Evolutionary conservation across 2,329 filamentous ascomycete species (phyloP).

Genomic region (Pyricularia pennisetigena): DNA sequence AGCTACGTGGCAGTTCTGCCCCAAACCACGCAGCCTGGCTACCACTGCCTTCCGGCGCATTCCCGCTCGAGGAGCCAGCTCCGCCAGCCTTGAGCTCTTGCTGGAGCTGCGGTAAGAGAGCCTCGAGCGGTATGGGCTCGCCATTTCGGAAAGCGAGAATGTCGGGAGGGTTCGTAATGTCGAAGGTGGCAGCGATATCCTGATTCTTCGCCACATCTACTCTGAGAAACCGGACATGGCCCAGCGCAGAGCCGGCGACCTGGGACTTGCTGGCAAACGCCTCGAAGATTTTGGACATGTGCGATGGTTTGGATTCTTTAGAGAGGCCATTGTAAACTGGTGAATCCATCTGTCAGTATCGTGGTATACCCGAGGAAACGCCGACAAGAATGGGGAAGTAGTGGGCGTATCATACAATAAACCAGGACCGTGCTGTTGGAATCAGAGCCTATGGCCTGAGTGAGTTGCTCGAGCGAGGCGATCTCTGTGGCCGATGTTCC

Average conservation of each 20-base stretch:
- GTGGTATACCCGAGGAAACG: not conserved
- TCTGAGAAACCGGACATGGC: slow-evolving; percentile 65
- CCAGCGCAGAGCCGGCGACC: not conserved
- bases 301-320: not conserved
- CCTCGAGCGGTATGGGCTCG: slow-evolving; percentile 40
- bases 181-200: slow-evolving; percentile 64
- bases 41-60: slow-evolving; percentile 28
- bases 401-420: not conserved
- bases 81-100: slow-evolving; percentile 47
- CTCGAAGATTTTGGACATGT: slow-evolving; percentile 6
- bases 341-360: not conserved
- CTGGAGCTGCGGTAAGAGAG: slow-evolving; percentile 34
- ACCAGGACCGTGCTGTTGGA: not conserved
- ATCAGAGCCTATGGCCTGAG: slow-evolving; percentile 45
- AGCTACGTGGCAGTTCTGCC: slow-evolving; percentile 66
- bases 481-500: slow-evolving; percentile 12
- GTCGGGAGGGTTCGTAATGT: slow-evolving; percentile 72
- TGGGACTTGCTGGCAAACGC: slow-evolving; percentile 14
- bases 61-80: slow-evolving; percentile 26
- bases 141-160: slow-evolving; percentile 80
- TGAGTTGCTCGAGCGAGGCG: slow-evolving; percentile 52
- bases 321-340: not conserved
- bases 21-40: slow-evolving; percentile 58
- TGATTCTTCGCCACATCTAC: slow-evolving; percentile 48
- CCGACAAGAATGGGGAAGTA: not conserved